A percentile compares a stretch with the other conserved stretches of the same genome.
Evolutionary conservation across 306 rosid species (phyloP).

Genomic region (Cicer chorassanicum): DNA sequence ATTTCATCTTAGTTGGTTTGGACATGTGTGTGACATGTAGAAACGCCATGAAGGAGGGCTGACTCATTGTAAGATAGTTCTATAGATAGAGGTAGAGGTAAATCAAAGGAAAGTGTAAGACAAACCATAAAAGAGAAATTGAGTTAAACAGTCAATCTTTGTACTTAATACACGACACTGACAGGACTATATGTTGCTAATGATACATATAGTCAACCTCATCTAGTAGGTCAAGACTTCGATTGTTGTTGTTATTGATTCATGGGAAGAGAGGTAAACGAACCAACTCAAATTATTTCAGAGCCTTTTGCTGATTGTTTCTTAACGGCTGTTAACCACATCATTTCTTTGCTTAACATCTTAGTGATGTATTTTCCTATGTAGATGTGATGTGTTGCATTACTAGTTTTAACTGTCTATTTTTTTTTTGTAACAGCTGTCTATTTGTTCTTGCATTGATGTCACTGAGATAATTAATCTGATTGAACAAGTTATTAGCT

Average conservation of each 20-base stretch:
- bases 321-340: neutral
- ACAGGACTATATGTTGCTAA: neutral
- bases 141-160: neutral
- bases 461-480: conserved; percentile 15
- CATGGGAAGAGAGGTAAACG: conserved; percentile 18
- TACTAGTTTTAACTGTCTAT: neutral
- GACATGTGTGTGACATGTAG: neutral
- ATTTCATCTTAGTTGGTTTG: neutral
- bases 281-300: neutral
- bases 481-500: conserved; percentile 21
- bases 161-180: neutral
- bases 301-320: conserved; percentile 23
- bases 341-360: conserved; percentile 6
- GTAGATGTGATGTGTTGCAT: neutral
- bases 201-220: neutral
- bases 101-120: neutral
- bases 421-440: no score
- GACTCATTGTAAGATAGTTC: neutral
- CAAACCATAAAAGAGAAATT: neutral
- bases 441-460: conserved; percentile 28
- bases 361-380: neutral
- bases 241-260: neutral
- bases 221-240: neutral
- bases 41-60: neutral
- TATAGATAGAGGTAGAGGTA: neutral